These are phyloP conservation scores for Ilyonectria destructans DNA, from an alignment of 2,329 filamentous ascomycete genomes.

Conservation along the genomic window DNA sequence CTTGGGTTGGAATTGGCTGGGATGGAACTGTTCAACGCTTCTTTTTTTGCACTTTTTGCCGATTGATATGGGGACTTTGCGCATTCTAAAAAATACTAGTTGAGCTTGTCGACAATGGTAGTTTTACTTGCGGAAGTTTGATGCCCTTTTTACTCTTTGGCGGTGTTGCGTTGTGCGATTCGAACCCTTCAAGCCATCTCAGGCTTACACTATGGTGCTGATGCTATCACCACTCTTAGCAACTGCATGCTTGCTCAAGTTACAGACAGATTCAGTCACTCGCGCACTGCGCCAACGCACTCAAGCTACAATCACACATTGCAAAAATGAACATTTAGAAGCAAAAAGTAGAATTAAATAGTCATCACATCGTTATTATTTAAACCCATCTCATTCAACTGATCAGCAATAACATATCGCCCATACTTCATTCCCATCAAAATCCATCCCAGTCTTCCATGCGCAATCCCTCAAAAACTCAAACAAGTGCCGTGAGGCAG, in stretches of 20 bases:
- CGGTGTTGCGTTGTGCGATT: background rate
- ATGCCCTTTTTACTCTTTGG: background rate
- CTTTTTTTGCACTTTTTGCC: constrained; percentile 51
- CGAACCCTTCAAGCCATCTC: constrained; percentile 9
- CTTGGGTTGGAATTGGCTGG: constrained; percentile 69
- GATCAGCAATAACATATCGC: constrained; percentile 34
- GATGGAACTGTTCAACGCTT: constrained; percentile 71
- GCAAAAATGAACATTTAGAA: background rate
- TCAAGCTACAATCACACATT: background rate
- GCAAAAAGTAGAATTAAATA: constrained; percentile 4
- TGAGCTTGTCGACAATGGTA: constrained; percentile 4
- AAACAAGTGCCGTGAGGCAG: constrained; percentile 66
- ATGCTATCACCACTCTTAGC: background rate
- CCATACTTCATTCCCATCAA: constrained; percentile 22
- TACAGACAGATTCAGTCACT: background rate
- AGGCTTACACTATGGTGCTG: background rate
- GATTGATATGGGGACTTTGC: background rate
- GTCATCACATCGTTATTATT: constrained; percentile 25
- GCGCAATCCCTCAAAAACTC: constrained; percentile 38
- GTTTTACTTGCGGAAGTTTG: background rate
- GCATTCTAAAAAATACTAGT: constrained; percentile 2
- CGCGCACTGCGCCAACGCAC: too few relatives aligned
- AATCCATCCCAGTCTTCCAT: constrained; percentile 2
- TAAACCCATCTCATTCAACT: constrained; percentile 39
- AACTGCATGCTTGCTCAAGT: background rate